Base-by-base conservation (phyloP, 169 alveolate species). In the Pseudocohnilembus persalinus region DNA sequence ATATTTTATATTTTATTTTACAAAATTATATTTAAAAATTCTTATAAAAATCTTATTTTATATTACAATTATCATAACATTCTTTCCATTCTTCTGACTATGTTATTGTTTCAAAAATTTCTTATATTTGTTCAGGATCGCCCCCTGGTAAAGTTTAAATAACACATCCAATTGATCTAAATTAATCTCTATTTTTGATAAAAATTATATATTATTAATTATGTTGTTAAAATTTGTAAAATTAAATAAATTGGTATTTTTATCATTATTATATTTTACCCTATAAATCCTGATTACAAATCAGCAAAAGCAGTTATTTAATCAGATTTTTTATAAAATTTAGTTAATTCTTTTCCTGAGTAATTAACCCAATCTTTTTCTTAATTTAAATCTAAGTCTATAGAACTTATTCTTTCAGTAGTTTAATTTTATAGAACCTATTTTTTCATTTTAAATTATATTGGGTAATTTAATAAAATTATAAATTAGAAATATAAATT, bases 281-380 rank as follows among this genome's bases (percentile, higher is more conserved):
- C 73, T 6, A 34, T 64, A n/a, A 72, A 79, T 20, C 26, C 29
- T 27, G 84, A 49, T 27, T 79, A 30, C n/a, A 79, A 31, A 79
- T 79, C 84, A 49, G 75, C 34, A 35, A 79, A 79, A 16, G 35
- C 63, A 49, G 31, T 28, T 25, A 79, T 79, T 79, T 79, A 79
- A 49, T 79, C 84, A 49, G 84, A 79, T 28, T 32, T 29, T 79
- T 49, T 27, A 72, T 79, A 79, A 72, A 79, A 79, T 29, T 79
- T 73, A 34, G 34, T 29, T 33, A 79, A 28, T 4, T 35, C 35
- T 49, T 79, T 63, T 49, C 76, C 76, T 35, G 74, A 34, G 49
- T 34, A 79, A 0, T 79, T 79, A 79, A 79, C 49, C 84, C 84
- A 79, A 29, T 79, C 74, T 79, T 29, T 20, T 29, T 79, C 6